Evolutionary conservation across 1,139 yeast genomes (phyloP), one percentile per base, ranked within the genome.

Genomic region (Yamadazyma taylorii): DNA sequence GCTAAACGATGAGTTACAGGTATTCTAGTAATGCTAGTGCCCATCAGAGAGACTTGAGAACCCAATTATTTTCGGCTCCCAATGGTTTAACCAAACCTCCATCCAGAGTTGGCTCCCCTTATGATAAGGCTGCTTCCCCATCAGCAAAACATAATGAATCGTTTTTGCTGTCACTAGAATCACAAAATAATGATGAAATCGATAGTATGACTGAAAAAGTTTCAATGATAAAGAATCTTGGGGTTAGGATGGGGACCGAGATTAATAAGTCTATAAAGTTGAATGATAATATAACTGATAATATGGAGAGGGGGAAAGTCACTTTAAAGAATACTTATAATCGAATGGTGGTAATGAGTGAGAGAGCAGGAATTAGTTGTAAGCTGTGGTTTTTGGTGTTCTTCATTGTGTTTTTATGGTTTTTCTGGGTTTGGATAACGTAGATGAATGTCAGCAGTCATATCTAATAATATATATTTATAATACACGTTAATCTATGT

Each of bases 151-250:
- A 76, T 46, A 66, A 69, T 48, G 76, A 76, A 44, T 76, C 86
- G 37, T 73, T 79, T 41, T 72, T 81, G 52, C 69, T 83, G 66
- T 79, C 88, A 33, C 64, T 89, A 36, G 97, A 90, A 56, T 76
- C 89, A 11, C 97, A 90, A 56, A 84, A 84, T 51, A 87, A 87
- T 45, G 89, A 84, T 29, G 89, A 87, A 42, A 62, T 85, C 56
- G 79, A 79, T 36, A 61, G 74, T 12, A 82, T 90, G 81, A 73
- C 81, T 32, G 77, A 79, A 38, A 86, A 85, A 52, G 81, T 90
- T 25, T 69, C 77, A 36, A 72, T 84, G 51, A 66, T 90, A 45
- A 89, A 87, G 60, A 79, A 76, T 42, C 63, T 87, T 39, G 85
- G 95, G 5, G 58, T 78, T 32, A 75, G 69, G 47, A 89, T 90